phyloP scores from a whole-genome alignment of 495 filamentous ascomycete genomes.

The Tuber calosporum region DNA sequence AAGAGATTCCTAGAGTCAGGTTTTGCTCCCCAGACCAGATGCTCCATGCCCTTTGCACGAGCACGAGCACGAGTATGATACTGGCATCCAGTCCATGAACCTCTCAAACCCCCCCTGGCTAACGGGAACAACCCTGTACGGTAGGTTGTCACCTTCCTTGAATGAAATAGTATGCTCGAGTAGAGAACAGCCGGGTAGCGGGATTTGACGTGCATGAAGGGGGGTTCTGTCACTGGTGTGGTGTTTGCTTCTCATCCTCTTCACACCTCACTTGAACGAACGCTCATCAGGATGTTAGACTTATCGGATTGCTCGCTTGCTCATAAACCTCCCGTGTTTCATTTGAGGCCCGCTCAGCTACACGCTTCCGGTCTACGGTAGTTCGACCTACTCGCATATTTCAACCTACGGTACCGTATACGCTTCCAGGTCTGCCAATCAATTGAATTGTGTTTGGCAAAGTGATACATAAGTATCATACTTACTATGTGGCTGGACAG shows the following conservation, averaged over 20 bases:
- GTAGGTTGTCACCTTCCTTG: not conserved
- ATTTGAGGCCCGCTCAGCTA: not conserved
- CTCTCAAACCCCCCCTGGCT: not conserved
- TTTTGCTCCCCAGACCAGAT: not conserved
- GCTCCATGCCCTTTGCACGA: no score
- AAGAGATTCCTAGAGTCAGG: not conserved
- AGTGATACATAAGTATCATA: not conserved
- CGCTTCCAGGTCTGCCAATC: not conserved
- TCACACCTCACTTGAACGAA: not conserved
- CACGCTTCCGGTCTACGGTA: not conserved
- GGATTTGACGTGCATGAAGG: not conserved
- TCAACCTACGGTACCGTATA: not conserved
- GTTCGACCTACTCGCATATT: not conserved
- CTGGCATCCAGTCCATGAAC: not conserved
- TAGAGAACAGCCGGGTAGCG: not conserved
- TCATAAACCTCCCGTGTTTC: not conserved
- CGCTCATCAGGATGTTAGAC: not conserved
- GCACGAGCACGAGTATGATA: no score
- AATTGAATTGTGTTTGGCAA: not conserved
- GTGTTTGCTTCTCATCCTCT: not conserved
- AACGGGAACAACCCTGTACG: not conserved
- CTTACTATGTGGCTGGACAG: not conserved
- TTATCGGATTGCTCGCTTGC: not conserved
- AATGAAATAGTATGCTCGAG: not conserved
- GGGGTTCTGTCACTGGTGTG: not conserved